These are phyloP conservation scores for Bolboschoenoplectus hybrid DNA, from an alignment of 202 grass and related monocot species.

Conservation along the genomic window DNA sequence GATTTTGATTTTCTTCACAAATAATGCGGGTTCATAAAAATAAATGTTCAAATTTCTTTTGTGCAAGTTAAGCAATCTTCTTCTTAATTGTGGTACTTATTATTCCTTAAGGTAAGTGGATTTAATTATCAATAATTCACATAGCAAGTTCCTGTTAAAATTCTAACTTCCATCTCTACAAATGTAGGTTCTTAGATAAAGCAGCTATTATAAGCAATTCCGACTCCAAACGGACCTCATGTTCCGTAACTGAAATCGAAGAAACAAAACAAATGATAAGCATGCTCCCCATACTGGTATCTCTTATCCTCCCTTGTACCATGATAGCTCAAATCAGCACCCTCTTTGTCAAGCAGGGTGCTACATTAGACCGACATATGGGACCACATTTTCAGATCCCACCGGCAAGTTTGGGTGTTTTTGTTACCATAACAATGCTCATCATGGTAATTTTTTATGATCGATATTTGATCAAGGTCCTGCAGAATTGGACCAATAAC, in stretches of 20 bases:
- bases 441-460: constrained; percentile 60
- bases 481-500: constrained; percentile 54
- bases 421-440: constrained; percentile 68
- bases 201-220: constrained; percentile 45
- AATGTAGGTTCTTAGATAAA: constrained; percentile 62
- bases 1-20: too few relatives aligned
- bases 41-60: too few relatives aligned
- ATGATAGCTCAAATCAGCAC: constrained; percentile 60
- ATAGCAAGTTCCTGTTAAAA: not conserved
- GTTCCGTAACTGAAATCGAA: constrained; percentile 63
- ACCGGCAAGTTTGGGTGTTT: constrained; percentile 58
- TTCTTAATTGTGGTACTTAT: not conserved
- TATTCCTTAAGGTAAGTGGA: not conserved
- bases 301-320: constrained; percentile 65
- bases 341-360: constrained; percentile 73
- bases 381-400: constrained; percentile 57
- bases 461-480: constrained; percentile 49
- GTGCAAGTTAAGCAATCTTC: too few relatives aligned
- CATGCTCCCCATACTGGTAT: constrained; percentile 59
- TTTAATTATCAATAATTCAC: not conserved
- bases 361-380: constrained; percentile 63
- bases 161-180: not conserved
- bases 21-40: too few relatives aligned
- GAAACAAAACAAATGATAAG: constrained; percentile 76
- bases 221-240: constrained; percentile 39